These are phyloP conservation scores for Hemisphaericaspora xylofermentans DNA, from an alignment of 1,139 yeast genomes.

Conservation along the genomic window DNA sequence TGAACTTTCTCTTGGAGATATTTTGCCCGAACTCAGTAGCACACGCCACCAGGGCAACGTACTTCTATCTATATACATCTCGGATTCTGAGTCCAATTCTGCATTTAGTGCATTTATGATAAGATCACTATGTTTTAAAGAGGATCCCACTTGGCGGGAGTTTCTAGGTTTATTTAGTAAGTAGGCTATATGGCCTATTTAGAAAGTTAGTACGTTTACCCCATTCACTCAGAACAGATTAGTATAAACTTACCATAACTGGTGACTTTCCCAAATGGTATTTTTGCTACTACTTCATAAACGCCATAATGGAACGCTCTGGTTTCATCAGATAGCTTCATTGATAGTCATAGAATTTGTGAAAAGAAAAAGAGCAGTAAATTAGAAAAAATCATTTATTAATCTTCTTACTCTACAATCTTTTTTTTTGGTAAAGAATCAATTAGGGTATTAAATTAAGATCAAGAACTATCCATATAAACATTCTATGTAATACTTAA, in stretches of 20 bases:
- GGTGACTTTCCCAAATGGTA: slow-evolving; percentile 69
- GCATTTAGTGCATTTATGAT: slow-evolving; percentile 25
- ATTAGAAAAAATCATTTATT: not conserved
- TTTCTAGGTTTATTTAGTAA: slow-evolving; percentile 61
- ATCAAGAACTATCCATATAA: not conserved
- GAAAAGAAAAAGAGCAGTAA: not conserved
- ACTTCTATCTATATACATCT: slow-evolving; percentile 22
- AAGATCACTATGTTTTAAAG: slow-evolving; percentile 48
- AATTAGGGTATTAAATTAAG: not conserved
- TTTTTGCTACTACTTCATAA: slow-evolving; percentile 48
- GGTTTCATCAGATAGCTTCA: slow-evolving; percentile 43
- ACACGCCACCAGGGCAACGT: slow-evolving; percentile 85
- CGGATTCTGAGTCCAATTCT: slow-evolving; percentile 17
- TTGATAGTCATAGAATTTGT: not conserved
- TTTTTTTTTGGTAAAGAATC: too few relatives aligned
- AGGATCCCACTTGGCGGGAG: slow-evolving; percentile 72
- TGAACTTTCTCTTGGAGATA: slow-evolving; percentile 51
- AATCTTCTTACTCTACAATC: too few relatives aligned
- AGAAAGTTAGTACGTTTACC: slow-evolving; percentile 12
- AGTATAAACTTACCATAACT: slow-evolving; percentile 51
- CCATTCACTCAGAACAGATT: slow-evolving; percentile 1
- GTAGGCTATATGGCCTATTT: slow-evolving; percentile 62
- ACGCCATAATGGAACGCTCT: slow-evolving; percentile 62
- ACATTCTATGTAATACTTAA: not conserved
- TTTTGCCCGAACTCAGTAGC: slow-evolving; percentile 57